These are phyloP conservation scores for Mortierella hygrophila DNA, from an alignment of 192 early-diverging fungal species.

Conservation along the genomic window DNA sequence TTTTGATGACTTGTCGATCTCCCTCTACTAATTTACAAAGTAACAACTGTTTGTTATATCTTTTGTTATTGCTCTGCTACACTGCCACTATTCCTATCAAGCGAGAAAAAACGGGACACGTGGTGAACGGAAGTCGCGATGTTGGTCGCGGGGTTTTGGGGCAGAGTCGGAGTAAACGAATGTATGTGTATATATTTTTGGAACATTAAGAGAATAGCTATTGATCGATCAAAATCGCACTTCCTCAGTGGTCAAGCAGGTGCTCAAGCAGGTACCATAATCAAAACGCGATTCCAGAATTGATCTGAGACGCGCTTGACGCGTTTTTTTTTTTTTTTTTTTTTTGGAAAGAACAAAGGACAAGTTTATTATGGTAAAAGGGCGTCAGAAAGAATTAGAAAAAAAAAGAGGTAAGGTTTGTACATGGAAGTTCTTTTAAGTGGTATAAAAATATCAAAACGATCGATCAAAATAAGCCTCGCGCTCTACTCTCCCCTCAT, in stretches of 20 bases:
- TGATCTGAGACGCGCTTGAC: background rate
- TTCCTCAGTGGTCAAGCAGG: background rate
- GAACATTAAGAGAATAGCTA: too few relatives aligned
- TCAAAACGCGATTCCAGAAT: background rate
- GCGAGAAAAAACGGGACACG: too few relatives aligned
- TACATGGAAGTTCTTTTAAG: background rate
- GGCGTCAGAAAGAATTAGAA: slow-evolving; percentile 9
- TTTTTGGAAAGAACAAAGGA: slow-evolving; percentile 2
- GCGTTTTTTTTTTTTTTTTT: background rate
- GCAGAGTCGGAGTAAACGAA: too few relatives aligned
- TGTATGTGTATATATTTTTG: too few relatives aligned
- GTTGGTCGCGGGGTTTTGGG: too few relatives aligned
- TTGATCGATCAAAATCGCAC: too few relatives aligned
- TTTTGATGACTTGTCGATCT: background rate
- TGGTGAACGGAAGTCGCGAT: too few relatives aligned
- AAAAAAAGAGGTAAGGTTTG: background rate
- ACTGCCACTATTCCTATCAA: too few relatives aligned
- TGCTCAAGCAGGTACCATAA: background rate
- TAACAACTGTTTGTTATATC: too few relatives aligned
- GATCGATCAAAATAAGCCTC: background rate
- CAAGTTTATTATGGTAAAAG: background rate
- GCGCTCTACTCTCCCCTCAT: too few relatives aligned
- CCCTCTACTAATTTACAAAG: too few relatives aligned
- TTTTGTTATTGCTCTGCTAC: background rate
- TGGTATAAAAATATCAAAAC: background rate